These are phyloP conservation scores for Umbelopsis ramanniana DNA, from an alignment of 192 early-diverging fungal species.

Conservation along the genomic window DNA sequence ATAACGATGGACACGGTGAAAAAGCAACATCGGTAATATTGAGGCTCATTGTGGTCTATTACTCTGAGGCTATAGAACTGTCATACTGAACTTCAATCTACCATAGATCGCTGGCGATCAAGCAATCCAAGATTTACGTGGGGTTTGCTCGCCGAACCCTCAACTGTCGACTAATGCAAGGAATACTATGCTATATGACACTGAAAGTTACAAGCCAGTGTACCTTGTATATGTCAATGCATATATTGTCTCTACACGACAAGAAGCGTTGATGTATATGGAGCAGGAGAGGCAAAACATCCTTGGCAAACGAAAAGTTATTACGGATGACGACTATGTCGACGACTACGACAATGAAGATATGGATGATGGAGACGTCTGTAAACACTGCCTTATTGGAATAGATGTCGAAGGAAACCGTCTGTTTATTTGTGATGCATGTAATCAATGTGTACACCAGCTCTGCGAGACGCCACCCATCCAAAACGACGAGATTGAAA, in stretches of 20 bases:
- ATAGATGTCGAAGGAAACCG: constrained; percentile 21
- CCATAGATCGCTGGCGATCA: constrained; percentile 16
- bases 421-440: constrained; percentile 30
- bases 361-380: neutral
- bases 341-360: constrained; percentile 16
- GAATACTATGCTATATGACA: neutral
- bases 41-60: neutral
- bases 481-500: constrained; percentile 23
- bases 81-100: neutral
- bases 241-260: neutral
- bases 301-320: constrained; percentile 7
- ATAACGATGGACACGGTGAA: constrained; percentile 9
- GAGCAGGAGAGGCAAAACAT: neutral
- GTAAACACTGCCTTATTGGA: constrained; percentile 25
- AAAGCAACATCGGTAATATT: neutral
- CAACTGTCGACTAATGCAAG: neutral
- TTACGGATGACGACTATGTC: constrained; percentile 4
- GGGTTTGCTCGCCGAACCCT: neutral
- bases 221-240: constrained; percentile 12
- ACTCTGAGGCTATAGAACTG: neutral
- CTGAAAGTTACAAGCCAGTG: neutral
- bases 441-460: constrained; percentile 31
- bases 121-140: constrained; percentile 11
- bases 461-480: constrained; percentile 29
- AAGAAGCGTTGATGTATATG: neutral